Evolutionary conservation across 73 alveolate species (phyloP).

Genomic region (Blepharisma japonicum): DNA sequence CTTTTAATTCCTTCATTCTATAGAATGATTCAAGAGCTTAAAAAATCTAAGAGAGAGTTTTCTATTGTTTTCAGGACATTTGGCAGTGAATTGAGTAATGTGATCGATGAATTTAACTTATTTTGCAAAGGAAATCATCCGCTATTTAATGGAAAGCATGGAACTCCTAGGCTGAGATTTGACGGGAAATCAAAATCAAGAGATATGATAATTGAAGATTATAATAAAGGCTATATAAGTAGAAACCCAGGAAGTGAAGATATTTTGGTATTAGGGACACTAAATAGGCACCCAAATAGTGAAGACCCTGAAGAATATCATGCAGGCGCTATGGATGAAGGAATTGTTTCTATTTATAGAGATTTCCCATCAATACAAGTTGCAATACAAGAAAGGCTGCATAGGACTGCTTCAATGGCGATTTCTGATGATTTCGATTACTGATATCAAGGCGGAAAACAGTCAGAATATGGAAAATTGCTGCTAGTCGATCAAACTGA

Average conservation of each 20-base stretch:
- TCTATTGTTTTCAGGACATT: conserved; percentile 90
- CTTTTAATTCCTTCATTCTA: conserved; percentile 85
- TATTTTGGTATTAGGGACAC: conserved; percentile 71
- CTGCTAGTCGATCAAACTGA: conserved; percentile 87
- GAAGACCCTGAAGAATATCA: conserved; percentile 65
- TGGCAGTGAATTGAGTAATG: conserved; percentile 77
- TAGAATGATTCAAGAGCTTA: conserved; percentile 80
- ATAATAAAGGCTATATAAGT: conserved; percentile 66
- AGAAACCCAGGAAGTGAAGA: conserved; percentile 54
- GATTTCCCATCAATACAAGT: conserved; percentile 74
- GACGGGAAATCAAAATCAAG: conserved; percentile 95
- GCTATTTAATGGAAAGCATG: conserved; percentile 81
- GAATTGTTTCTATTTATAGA: conserved; percentile 60
- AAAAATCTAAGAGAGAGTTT: conserved; percentile 86
- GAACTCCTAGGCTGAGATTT: conserved; percentile 81
- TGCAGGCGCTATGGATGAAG: conserved; percentile 76
- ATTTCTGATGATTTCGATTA: conserved; percentile 74
- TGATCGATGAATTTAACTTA: conserved; percentile 83
- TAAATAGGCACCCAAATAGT: conserved; percentile 62
- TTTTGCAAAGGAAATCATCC: conserved; percentile 98
- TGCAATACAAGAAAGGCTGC: conserved; percentile 67
- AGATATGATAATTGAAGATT: conserved; percentile 69
- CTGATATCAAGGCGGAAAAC: conserved; percentile 58
- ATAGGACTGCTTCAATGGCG: conserved; percentile 73
- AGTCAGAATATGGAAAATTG: conserved; percentile 66